phyloP scores from a whole-genome alignment of 148 eudicot species.

The Vaccinium myrtillus region DNA sequence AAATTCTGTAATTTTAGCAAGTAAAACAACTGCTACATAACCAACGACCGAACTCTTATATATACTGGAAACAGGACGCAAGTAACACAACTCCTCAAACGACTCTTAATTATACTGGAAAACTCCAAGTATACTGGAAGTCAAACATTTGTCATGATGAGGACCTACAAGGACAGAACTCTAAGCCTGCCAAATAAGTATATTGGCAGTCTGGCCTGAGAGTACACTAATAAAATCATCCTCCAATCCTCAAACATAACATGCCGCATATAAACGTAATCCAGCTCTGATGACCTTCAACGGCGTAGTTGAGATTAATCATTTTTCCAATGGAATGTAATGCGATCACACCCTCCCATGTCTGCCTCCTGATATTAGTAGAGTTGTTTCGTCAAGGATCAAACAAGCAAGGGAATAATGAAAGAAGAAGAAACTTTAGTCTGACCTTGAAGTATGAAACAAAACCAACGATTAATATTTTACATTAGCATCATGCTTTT shows the following conservation, averaged over 20 bases:
- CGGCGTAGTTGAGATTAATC: neutral
- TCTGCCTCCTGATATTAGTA: neutral
- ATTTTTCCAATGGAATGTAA: neutral
- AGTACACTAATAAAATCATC: neutral
- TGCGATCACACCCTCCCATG: neutral
- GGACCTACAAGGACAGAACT: neutral
- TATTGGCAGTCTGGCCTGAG: neutral
- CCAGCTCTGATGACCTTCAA: neutral
- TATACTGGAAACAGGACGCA: neutral
- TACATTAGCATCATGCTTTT: neutral
- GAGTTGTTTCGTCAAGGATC: neutral
- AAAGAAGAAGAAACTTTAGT: neutral
- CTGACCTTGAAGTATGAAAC: neutral
- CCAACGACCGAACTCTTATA: neutral
- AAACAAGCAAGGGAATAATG: neutral
- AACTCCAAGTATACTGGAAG: neutral
- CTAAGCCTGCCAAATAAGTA: neutral
- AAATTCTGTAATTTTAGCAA: neutral
- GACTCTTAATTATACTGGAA: neutral
- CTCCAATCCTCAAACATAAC: neutral
- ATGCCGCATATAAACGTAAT: neutral
- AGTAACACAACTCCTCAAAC: neutral
- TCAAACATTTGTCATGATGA: neutral
- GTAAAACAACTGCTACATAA: neutral
- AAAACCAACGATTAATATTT: constrained; percentile 5